These are phyloP conservation scores for Phoma sp. DNA, from an alignment of 2,329 filamentous ascomycete genomes.

Conservation along the genomic window DNA sequence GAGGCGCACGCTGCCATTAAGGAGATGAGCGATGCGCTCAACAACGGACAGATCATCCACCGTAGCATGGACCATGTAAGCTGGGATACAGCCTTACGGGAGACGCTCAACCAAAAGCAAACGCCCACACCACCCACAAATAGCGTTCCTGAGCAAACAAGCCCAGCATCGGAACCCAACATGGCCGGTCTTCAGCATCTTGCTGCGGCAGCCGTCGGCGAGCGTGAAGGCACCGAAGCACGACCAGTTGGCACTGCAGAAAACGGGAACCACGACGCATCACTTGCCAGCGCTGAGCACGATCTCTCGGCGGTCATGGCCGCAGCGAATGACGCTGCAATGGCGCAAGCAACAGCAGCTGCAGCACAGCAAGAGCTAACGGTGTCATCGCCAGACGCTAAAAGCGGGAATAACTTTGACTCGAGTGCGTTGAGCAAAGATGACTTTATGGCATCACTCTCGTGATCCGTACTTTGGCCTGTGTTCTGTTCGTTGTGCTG, in stretches of 20 bases:
- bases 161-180: constrained; percentile 39
- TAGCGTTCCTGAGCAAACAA: constrained; percentile 30
- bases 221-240: constrained; percentile 40
- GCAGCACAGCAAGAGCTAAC: constrained; percentile 41
- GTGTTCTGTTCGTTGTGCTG: not conserved
- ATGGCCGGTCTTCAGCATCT: constrained; percentile 49
- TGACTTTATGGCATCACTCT: constrained; percentile 16
- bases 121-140: constrained; percentile 27
- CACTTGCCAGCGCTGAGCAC: constrained; percentile 32
- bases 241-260: constrained; percentile 37
- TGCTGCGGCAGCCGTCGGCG: constrained; percentile 48
- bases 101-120: constrained; percentile 42
- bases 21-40: constrained; percentile 44
- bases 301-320: constrained; percentile 47
- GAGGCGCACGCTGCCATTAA: constrained; percentile 46
- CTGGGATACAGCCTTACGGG: constrained; percentile 46
- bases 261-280: constrained; percentile 26
- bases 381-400: constrained; percentile 25
- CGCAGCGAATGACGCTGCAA: constrained; percentile 45
- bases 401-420: constrained; percentile 22
- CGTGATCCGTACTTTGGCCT: not conserved
- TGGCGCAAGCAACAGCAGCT: constrained; percentile 45
- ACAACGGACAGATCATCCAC: constrained; percentile 42
- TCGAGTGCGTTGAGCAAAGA: constrained; percentile 19
- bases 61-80: constrained; percentile 38